Evolutionary conservation across 208 protist species (phyloP).

Genomic region (Crithidia expoeki): DNA sequence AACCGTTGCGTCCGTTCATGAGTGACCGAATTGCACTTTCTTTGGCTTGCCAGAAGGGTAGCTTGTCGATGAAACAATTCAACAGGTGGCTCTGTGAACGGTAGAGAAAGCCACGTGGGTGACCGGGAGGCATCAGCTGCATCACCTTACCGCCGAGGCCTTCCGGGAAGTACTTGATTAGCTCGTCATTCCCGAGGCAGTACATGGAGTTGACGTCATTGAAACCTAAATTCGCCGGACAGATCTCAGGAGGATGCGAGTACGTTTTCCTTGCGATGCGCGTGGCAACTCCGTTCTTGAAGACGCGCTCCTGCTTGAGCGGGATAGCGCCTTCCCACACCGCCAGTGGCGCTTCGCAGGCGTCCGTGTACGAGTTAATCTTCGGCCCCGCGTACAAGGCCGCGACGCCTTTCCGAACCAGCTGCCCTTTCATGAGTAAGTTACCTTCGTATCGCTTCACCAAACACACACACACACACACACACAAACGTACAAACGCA

Average conservation of each 20-base stretch:
- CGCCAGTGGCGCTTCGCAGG: slow-evolving; percentile 82
- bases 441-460: not conserved
- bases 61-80: slow-evolving; percentile 90
- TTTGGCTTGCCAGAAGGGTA: slow-evolving; percentile 84
- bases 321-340: slow-evolving; percentile 91
- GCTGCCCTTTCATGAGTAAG: slow-evolving; percentile 46
- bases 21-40: slow-evolving; percentile 55
- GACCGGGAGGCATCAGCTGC: slow-evolving; percentile 90
- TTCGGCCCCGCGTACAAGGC: slow-evolving; percentile 61
- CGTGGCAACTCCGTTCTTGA: slow-evolving; percentile 55
- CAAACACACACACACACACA: too few species aligned
- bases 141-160: slow-evolving; percentile 89
- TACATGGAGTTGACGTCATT: slow-evolving; percentile 92
- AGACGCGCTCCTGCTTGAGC: slow-evolving; percentile 64
- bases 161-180: slow-evolving; percentile 86
- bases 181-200: slow-evolving; percentile 89
- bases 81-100: slow-evolving; percentile 89
- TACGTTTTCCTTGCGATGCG: slow-evolving; percentile 77
- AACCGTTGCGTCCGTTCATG: slow-evolving; percentile 68
- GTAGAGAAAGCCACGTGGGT: slow-evolving; percentile 92
- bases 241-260: slow-evolving; percentile 74
- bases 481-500: too few species aligned
- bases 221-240: slow-evolving; percentile 65
- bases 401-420: slow-evolving; percentile 54
- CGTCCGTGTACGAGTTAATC: slow-evolving; percentile 81